Base-by-base conservation (phyloP, 2,329 filamentous ascomycete species). In the Mollisiaceae sp. region DNA sequence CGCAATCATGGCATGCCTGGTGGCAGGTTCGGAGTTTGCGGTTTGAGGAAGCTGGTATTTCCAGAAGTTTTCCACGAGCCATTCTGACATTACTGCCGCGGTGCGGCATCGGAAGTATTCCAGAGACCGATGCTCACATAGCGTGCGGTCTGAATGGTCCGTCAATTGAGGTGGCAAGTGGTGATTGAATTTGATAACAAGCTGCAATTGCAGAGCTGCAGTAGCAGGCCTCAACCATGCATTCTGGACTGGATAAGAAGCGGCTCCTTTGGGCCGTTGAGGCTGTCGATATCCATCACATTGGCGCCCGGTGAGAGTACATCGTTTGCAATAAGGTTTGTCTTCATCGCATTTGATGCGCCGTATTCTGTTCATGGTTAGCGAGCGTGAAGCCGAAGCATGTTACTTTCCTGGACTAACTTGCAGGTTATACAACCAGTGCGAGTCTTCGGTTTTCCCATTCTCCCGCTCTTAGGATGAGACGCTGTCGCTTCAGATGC, bases 1-100 rank as follows among this genome's bases (percentile, higher is more conserved):
- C 52, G 83, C 82, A 4, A 83, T 77, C 9, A 84, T 76, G 15
- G 83, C 81, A 69, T 85, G 83, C 2, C 79, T 79, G 24, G 85
- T 79, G 6, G 80, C 78, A 0, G 82, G 80, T 58, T 85, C 79
- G 0, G 76, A 75, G 27, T 80, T 75, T 32, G 80, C 80, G 39
- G 83, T 75, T 69, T 81, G 81, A 20, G 82, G 79, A 0, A 84
- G 79, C 11, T 83, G 71, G 2, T 77, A 76, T 2, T 75, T 74
- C 82, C 82, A 84, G 66, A 84, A 82, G 22, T 73, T 72, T 12
- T 74, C 75, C 24, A 80, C 79, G 41, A 82, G 78, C 66, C 79
- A 78, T 1, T 79, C 79, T 1, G 81, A 78, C 4, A 86, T 75
- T 0, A 78, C 73, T 0, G 77, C 78, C 0, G 79, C 78, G 0